A percentile compares a stretch with the other conserved stretches of the same genome.
Conservation (phyloP, 768 basidiomycete species). For the Leccinum incarnatum region DNA sequence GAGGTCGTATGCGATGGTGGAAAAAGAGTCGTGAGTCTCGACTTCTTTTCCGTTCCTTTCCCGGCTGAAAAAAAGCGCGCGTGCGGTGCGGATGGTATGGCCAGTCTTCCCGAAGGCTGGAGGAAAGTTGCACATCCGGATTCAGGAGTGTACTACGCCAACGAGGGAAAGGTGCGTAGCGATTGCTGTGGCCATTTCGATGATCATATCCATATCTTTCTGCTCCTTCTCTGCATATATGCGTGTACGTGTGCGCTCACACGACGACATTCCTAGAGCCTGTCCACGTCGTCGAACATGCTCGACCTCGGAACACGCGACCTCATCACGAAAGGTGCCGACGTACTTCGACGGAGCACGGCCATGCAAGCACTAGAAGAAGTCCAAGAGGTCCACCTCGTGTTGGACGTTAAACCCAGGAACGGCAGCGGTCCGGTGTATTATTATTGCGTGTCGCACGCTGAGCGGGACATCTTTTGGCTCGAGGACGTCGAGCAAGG, state of each 20-base stretch:
- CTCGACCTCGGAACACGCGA: constrained; percentile 1
- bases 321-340: constrained; percentile 14
- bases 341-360: constrained; percentile 1
- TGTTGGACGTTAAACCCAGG: constrained; percentile 14
- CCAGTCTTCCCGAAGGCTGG: constrained; percentile 27
- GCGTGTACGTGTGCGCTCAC: background rate
- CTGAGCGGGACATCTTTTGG: constrained; percentile 30
- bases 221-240: background rate
- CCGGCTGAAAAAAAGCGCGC: background rate
- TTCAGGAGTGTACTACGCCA: constrained; percentile 30
- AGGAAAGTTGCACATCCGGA: constrained; percentile 30
- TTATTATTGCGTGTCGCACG: constrained; percentile 31
- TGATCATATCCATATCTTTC: background rate
- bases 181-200: background rate
- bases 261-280: background rate
- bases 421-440: background rate
- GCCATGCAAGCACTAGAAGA: constrained; percentile 8
- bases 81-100: constrained; percentile 1
- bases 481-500: constrained; percentile 22
- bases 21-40: constrained; percentile 8
- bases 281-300: constrained; percentile 15
- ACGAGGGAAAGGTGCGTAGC: constrained; percentile 31
- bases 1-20: background rate
- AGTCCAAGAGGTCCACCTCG: constrained; percentile 14
- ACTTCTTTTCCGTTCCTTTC: background rate